Conservation (phyloP, 257 asterid species). For the Gentiana straminea region DNA sequence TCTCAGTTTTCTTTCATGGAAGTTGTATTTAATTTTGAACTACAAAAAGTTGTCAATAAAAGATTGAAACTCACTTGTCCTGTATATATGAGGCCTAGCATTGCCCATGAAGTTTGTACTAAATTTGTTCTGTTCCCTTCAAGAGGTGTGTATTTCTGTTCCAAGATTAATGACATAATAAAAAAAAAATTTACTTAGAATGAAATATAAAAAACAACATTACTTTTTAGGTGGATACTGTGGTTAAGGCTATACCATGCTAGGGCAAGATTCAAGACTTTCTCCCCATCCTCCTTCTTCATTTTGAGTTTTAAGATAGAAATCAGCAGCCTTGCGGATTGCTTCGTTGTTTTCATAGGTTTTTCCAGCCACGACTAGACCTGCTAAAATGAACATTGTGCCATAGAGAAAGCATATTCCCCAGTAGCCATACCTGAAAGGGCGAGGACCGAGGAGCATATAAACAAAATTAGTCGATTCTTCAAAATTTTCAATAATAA, state of each 20-base stretch:
- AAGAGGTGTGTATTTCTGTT: constrained; percentile 63
- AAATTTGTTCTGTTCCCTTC: constrained; percentile 66
- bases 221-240: too few relatives aligned
- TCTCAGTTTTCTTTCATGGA: not conserved
- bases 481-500: not conserved
- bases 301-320: constrained; percentile 46
- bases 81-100: constrained; percentile 62
- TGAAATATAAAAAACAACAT: too few relatives aligned
- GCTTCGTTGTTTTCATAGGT: constrained; percentile 42
- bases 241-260: constrained; percentile 35
- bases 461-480: too few relatives aligned
- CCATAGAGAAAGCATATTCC: constrained; percentile 73
- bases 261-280: constrained; percentile 64
- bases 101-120: constrained; percentile 84
- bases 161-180: not conserved
- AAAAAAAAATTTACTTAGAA: too few relatives aligned
- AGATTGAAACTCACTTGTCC: constrained; percentile 45
- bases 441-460: not conserved
- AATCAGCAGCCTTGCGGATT: constrained; percentile 40
- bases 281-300: constrained; percentile 95
- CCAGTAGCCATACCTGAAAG: constrained; percentile 66
- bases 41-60: too few relatives aligned
- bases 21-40: too few relatives aligned
- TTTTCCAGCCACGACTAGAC: constrained; percentile 45
- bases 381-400: constrained; percentile 46